Evolutionary conservation across 2,329 filamentous ascomycete genomes (phyloP).

Genomic region (Amauroascus niger): DNA sequence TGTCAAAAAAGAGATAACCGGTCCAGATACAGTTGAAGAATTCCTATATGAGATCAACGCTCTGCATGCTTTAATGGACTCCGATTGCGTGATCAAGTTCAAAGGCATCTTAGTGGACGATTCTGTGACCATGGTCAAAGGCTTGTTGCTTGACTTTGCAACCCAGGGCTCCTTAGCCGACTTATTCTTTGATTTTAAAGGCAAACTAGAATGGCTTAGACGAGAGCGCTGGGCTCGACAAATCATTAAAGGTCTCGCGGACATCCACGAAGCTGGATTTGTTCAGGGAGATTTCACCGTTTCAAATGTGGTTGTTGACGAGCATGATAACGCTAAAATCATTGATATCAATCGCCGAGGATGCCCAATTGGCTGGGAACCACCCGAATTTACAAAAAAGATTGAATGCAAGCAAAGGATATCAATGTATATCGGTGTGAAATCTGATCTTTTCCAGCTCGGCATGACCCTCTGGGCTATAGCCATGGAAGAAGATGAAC

Average conservation of each 20-base stretch:
- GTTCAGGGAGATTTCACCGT: conserved; percentile 97
- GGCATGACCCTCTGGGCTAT: conserved; percentile 96
- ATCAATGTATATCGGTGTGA: conserved; percentile 95
- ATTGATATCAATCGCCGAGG: conserved; percentile 97
- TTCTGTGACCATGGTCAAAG: conserved; percentile 62
- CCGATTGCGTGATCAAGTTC: conserved; percentile 71
- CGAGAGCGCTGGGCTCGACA: conserved; percentile 84
- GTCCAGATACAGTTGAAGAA: conserved; percentile 88
- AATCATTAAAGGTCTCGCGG: conserved; percentile 77
- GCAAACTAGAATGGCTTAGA: conserved; percentile 55
- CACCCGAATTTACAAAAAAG: conserved; percentile 76
- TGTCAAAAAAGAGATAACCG: conserved; percentile 97
- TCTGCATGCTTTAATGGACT: conserved; percentile 64
- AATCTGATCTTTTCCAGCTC: conserved; percentile 90
- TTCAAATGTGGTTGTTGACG: conserved; percentile 91
- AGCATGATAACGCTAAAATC: conserved; percentile 76
- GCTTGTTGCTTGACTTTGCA: conserved; percentile 79
- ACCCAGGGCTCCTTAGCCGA: conserved; percentile 82
- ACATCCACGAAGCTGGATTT: conserved; percentile 92
- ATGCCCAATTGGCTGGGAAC: conserved; percentile 97
- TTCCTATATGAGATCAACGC: conserved; percentile 97
- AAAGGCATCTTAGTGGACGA: conserved; percentile 84
- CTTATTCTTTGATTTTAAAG: conserved; percentile 69
- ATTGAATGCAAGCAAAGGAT: conserved; percentile 84
- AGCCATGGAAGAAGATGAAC: conserved; percentile 79